Evolutionary conservation across 768 basidiomycete species (phyloP), one percentile per base, ranked within the genome.

Genomic region (Amanita rubescens): DNA sequence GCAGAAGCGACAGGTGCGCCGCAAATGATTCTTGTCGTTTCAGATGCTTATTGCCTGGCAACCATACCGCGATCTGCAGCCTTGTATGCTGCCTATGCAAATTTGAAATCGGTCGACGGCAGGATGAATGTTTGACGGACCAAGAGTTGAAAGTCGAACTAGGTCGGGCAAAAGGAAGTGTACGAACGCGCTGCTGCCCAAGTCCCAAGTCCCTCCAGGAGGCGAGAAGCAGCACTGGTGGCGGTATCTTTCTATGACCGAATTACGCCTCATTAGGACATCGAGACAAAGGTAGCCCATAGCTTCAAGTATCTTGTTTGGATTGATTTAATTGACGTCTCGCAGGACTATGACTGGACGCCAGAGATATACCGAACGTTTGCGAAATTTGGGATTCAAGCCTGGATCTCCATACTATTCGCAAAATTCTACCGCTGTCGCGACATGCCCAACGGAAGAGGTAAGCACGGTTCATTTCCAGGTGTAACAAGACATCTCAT

Each of bases 201-300:
- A n/a, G n/a, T n/a, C n/a, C n/a, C 92, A 98, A 64, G 89, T 98
- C 0, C 96, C 96, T 11, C 95, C 95, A 5, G 93, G 92, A 3
- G 78, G 75, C 22, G 94, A 97, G 69, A 99, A 99, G 70, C 73
- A 94, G 49, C 86, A 91, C 68, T 93, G 90, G 90, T 73, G 91
- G 58, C 72, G 90, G 55, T 93, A 89, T 93, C 39, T 93, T 92
- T 74, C 64, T 96, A 8, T 97, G 94, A 94, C 65, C 97, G 32
- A 84, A 94, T 65, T 99, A 99, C 70, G 94, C 96, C 0, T 67
- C 96, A 34, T 98, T 98, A 99, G 68, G 96, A 99, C 71, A 85
- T 93, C 35, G 94, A 97, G 57, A 87, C 86, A 1, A 92, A 93
- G 82, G 93, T 89, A 32, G 27, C 5, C 27, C 27, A n/a, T n/a